These are phyloP conservation scores for Cystofilobasidium capitatum DNA, from an alignment of 768 basidiomycete species.

Conservation along the genomic window DNA sequence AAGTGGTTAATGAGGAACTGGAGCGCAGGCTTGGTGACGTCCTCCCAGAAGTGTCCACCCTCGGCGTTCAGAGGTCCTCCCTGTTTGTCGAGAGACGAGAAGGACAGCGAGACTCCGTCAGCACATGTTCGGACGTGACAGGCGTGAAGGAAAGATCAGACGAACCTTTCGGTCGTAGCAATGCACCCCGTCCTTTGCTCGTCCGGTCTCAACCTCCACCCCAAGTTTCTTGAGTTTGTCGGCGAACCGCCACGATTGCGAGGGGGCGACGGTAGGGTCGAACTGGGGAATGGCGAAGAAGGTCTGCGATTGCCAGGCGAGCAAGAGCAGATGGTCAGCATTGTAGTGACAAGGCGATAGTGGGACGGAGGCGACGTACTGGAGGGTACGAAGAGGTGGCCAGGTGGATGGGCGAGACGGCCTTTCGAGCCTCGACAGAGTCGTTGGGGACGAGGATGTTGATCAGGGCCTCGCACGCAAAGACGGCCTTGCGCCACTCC, in stretches of 20 bases:
- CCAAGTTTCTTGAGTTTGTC: neutral
- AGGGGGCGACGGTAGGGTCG: neutral
- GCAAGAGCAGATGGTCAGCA: too few relatives aligned
- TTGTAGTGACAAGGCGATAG: too few relatives aligned
- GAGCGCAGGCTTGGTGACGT: neutral
- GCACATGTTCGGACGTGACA: neutral
- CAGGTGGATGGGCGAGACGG: neutral
- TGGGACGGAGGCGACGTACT: neutral
- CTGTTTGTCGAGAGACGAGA: neutral
- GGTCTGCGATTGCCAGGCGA: too few relatives aligned
- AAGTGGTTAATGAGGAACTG: neutral
- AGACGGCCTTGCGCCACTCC: neutral
- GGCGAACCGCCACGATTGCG: neutral
- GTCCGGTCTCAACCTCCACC: neutral
- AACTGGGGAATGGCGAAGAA: neutral
- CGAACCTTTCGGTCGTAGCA: neutral
- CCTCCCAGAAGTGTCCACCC: conserved; percentile 6
- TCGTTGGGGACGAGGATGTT: neutral
- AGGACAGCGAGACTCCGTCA: neutral
- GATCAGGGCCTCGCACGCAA: neutral
- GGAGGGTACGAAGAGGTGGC: neutral
- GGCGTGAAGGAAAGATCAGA: neutral
- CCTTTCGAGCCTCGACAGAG: neutral
- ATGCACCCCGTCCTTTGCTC: neutral
- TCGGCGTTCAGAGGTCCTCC: conserved; percentile 1